Percentiles rank a stretch among this genome's conserved stretches.
Evolutionary conservation across 441 rosid species (phyloP).

Genomic region (Mallotus japonicus): DNA sequence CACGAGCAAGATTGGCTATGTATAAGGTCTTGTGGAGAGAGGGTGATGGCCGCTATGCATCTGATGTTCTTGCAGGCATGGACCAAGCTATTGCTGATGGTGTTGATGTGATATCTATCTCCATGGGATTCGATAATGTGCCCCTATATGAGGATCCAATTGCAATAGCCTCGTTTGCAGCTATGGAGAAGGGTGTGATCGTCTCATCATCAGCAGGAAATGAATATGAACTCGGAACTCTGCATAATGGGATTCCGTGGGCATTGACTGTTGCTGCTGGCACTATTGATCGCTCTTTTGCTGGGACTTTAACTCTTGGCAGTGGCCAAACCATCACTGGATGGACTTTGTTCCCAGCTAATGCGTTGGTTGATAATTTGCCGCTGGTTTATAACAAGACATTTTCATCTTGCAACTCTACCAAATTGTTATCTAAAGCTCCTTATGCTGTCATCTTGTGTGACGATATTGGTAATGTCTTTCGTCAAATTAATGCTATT

Average conservation of each 20-base stretch:
- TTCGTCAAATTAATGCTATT: slow-evolving; percentile 10
- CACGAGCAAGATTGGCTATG: slow-evolving; percentile 40
- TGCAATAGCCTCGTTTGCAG: slow-evolving; percentile 56
- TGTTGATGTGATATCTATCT: slow-evolving; percentile 54
- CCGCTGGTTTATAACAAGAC: slow-evolving; percentile 34
- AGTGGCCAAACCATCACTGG: slow-evolving; percentile 32
- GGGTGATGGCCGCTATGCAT: slow-evolving; percentile 29
- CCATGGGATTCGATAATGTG: slow-evolving; percentile 41
- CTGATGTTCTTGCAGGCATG: slow-evolving; percentile 57
- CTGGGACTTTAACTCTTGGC: slow-evolving; percentile 38
- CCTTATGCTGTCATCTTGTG: slow-evolving; percentile 33
- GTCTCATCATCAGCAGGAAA: slow-evolving; percentile 60
- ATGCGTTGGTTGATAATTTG: slow-evolving; percentile 21
- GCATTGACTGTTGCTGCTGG: slow-evolving; percentile 50
- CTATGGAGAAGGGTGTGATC: slow-evolving; percentile 44
- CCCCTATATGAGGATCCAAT: slow-evolving; percentile 47
- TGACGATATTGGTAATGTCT: slow-evolving; percentile 12
- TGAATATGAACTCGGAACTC: slow-evolving; percentile 29
- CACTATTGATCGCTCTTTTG: slow-evolving; percentile 45
- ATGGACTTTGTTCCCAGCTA: slow-evolving; percentile 43
- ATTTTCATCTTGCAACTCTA: slow-evolving; percentile 38
- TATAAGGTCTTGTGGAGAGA: slow-evolving; percentile 49
- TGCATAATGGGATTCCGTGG: slow-evolving; percentile 61
- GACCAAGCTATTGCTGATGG: slow-evolving; percentile 51
- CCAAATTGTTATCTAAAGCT: slow-evolving; percentile 21